Evolutionary conservation across 768 basidiomycete species (phyloP).

Genomic region (Xerocomus potaroensis): DNA sequence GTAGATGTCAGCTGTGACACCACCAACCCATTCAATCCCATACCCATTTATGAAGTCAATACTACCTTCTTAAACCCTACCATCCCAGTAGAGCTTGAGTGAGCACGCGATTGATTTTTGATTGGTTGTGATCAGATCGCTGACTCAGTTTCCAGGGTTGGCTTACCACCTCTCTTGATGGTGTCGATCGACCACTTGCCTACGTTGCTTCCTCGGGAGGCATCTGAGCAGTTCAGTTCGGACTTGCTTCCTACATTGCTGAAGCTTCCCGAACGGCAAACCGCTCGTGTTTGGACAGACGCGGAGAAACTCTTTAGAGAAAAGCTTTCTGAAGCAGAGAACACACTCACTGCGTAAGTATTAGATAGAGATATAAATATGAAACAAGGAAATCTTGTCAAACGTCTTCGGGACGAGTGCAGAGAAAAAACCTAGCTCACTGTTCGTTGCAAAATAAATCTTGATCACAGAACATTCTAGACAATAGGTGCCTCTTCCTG

Average conservation of each 20-base stretch:
- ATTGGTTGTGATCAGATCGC: not conserved
- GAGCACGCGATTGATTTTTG: conserved; percentile 29
- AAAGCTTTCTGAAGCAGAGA: conserved; percentile 53
- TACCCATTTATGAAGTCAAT: conserved; percentile 91
- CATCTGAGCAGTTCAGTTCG: conserved; percentile 91
- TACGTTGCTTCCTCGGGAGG: conserved; percentile 90
- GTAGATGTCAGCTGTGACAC: conserved; percentile 99
- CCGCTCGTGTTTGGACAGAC: conserved; percentile 79
- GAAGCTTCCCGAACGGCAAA: conserved; percentile 62
- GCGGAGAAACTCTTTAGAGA: conserved; percentile 80
- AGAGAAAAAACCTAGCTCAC: not conserved
- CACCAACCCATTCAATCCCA: conserved; percentile 96
- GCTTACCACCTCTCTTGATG: conserved; percentile 70
- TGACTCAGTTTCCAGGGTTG: conserved; percentile 39
- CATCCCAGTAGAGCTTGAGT: conserved; percentile 80
- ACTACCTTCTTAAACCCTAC: conserved; percentile 93
- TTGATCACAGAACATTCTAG: too few relatives aligned
- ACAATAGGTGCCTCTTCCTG: too few relatives aligned
- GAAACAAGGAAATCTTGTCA: not conserved
- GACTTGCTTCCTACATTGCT: conserved; percentile 85
- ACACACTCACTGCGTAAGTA: conserved; percentile 3
- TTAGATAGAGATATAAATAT: not conserved
- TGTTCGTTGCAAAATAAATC: too few relatives aligned
- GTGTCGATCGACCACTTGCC: conserved; percentile 97
- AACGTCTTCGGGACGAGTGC: not conserved